A percentile compares a stretch with the other conserved stretches of the same genome.
Conservation (phyloP, 805 yeast genomes). For the Wickerhamiella cacticola region DNA sequence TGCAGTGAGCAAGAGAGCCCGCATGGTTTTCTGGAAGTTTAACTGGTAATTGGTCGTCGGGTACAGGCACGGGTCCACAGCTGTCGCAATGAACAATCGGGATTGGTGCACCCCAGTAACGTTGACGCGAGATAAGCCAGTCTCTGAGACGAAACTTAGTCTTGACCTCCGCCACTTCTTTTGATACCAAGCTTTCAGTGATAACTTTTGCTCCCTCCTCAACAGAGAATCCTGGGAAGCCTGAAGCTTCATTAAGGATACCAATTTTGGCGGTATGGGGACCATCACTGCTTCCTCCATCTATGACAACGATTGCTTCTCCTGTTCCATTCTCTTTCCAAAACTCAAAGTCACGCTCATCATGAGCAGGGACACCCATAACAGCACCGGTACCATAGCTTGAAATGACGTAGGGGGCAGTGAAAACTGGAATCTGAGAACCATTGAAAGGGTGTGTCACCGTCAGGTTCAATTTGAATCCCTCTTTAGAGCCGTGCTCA, state of each 20-base stretch:
- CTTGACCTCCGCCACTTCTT: constrained; percentile 36
- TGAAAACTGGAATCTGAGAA: constrained; percentile 56
- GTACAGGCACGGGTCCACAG: constrained; percentile 91
- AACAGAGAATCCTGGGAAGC: constrained; percentile 40
- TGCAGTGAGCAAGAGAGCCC: constrained; percentile 57
- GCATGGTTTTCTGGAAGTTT: constrained; percentile 48
- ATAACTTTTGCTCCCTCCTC: constrained; percentile 43
- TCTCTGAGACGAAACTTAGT: constrained; percentile 64
- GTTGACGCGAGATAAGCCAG: constrained; percentile 88
- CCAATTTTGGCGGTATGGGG: constrained; percentile 32
- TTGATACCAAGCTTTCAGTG: constrained; percentile 31
- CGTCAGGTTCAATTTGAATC: constrained; percentile 39
- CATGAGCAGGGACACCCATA: constrained; percentile 97
- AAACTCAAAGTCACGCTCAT: constrained; percentile 67
- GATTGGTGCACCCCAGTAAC: constrained; percentile 98
- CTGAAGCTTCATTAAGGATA: constrained; percentile 37
- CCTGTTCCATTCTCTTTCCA: constrained; percentile 45
- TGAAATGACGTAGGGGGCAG: constrained; percentile 80
- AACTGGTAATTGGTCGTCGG: constrained; percentile 77
- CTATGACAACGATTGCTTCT: constrained; percentile 9
- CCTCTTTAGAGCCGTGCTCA: constrained; percentile 43
- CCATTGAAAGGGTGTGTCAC: constrained; percentile 46
- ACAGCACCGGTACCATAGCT: constrained; percentile 87
- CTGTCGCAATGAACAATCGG: constrained; percentile 78
- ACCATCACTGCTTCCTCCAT: neutral